Evolutionary conservation across 2,329 filamentous ascomycete genomes (phyloP), one percentile per base, ranked within the genome.

Genomic region (Pezicula rhizophila): DNA sequence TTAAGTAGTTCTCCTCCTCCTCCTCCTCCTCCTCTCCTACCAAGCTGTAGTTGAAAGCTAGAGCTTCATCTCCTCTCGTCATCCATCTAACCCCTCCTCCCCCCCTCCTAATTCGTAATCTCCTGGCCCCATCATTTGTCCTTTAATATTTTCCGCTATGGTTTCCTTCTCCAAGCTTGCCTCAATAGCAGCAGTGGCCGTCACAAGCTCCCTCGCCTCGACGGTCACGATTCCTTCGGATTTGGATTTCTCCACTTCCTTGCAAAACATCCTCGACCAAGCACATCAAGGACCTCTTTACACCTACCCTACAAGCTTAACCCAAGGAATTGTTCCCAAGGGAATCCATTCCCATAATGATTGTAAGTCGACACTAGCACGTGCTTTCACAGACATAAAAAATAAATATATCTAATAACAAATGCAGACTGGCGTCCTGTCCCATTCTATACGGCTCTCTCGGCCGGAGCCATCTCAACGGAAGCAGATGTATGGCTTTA

Each of bases 271-370:
- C 45, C 62, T 83, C 45, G 67, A 70, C 47, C 74, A 79, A 55
- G 79, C 77, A 5, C 71, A 78, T 56, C 64, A 68, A 18, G 72
- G 70, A 42, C 65, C 71, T 8, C 67, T 75, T 17, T 82, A 82
- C 63, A 70, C 63, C 15, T 84, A 83, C 64, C 80, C 80, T 0
- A 84, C 80, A 0, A 76, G 80, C 57, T 68, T 84, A 17, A 83
- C 80, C 1, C 71, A 79, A 51, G 78, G 73, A 1, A 79, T 84
- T 52, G 58, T 80, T 26, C 80, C 80, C 37, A 80, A 79, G 65
- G 61, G 62, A 1, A 68, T 79, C 45, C 76, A 80, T 61, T 76
- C 70, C 28, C 75, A 80, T 60, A 85, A 84, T 61, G 80, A 84
- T 57, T 84, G 83, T 64, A 71, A 69, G 70, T 65, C 12, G 41